Evolutionary conservation across 768 basidiomycete species (phyloP), one percentile per base, ranked within the genome.

Genomic region (Suillus subluteus): DNA sequence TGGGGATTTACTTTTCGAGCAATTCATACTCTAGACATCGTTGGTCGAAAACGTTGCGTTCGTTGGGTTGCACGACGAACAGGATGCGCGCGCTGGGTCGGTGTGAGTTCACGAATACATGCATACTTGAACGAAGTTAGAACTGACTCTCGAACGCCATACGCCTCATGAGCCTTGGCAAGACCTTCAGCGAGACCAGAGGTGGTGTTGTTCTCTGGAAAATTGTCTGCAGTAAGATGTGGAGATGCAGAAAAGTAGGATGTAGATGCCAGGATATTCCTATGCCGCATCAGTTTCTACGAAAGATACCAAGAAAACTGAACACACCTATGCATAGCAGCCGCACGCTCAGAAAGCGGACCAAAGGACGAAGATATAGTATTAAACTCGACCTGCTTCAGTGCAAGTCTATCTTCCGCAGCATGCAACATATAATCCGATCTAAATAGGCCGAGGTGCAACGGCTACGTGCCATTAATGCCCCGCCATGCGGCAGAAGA

Each of bases 321-420:
- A 43, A 63, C 81, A 61, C 70, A 95, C 94, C 89, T 83, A 78
- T 99, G 97, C 74, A 98, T 76, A 30, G 87, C 86, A 4, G 91
- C 83, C 12, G 84, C 81, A 44, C 82, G 83, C 68, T 92, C 82
- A 0, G 92, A 92, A 16, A 98, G 82, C 1, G 89, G 73, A 0
- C 95, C 97, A 75, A 98, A 97, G 0, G 95, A 96, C 0, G 90
- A 87, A 3, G 96, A 94, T 68, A 98, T 96, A 11, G 97, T 98
- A 75, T 99, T 99, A 80, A 98, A 98, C 76, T 99, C 97, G 50
- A 99, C 97, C 79, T 99, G 97, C 75, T 96, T 97, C 68, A 99
- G 78, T 7, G 80, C 77, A 16, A 82, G 72, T 16, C 23, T 26
- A 15, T 52, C 64, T 4, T 81, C 73, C 3, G 82, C 82, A 9